These are phyloP conservation scores for Ustilago vetiveriae DNA, from an alignment of 1,284 basidiomycete species.

Conservation along the genomic window DNA sequence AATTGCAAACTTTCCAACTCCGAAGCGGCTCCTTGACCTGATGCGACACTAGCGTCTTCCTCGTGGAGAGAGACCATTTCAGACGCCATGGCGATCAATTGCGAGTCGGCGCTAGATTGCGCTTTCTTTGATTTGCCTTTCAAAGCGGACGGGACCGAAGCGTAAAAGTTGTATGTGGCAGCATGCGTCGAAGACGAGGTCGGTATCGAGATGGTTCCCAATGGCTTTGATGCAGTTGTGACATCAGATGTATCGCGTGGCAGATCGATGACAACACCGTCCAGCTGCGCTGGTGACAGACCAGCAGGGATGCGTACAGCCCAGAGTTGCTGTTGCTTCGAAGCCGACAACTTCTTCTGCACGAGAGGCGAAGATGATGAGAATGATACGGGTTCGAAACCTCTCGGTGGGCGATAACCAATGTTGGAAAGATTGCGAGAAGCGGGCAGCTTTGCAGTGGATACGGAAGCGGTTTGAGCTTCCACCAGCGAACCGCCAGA, in stretches of 20 bases:
- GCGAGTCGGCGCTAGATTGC: slow-evolving; percentile 32
- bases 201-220: slow-evolving; percentile 21
- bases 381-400: slow-evolving; percentile 36
- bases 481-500: slow-evolving; percentile 35
- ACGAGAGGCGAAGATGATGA: slow-evolving; percentile 13
- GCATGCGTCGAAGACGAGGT: slow-evolving; percentile 7
- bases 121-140: slow-evolving; percentile 27
- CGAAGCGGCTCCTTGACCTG: slow-evolving; percentile 33
- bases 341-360: slow-evolving; percentile 23
- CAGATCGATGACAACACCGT: slow-evolving; percentile 36
- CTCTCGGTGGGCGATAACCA: slow-evolving; percentile 40
- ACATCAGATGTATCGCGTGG: slow-evolving; percentile 20
- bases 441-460: slow-evolving; percentile 25
- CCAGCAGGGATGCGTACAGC: slow-evolving; percentile 40
- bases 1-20: slow-evolving; percentile 43
- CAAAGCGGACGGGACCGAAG: slow-evolving; percentile 12
- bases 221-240: slow-evolving; percentile 12
- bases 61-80: slow-evolving; percentile 1
- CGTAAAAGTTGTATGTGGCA: slow-evolving; percentile 45
- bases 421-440: slow-evolving; percentile 35
- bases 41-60: slow-evolving; percentile 20
- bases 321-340: slow-evolving; percentile 36
- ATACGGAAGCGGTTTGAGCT: slow-evolving; percentile 21
- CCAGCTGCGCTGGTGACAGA: slow-evolving; percentile 34
- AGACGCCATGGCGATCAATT: slow-evolving; percentile 56